These are phyloP conservation scores for Backusella morwellensis DNA, from an alignment of 192 early-diverging fungal species.

Conservation along the genomic window DNA sequence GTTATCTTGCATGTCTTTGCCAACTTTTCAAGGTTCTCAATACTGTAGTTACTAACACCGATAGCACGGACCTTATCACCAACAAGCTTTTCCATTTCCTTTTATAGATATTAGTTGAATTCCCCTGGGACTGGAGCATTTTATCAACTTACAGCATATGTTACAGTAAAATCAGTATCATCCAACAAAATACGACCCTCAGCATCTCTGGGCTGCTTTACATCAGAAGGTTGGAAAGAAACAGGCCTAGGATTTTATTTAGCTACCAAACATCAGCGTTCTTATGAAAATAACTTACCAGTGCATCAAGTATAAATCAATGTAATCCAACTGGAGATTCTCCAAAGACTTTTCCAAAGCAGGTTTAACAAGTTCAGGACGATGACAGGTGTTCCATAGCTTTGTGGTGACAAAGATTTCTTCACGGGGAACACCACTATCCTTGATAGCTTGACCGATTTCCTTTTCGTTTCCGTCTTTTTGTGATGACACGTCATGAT, in stretches of 20 bases:
- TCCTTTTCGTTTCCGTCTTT: conserved; percentile 74
- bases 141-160: conserved; percentile 40
- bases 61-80: conserved; percentile 49
- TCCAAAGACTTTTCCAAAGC: conserved; percentile 64
- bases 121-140: conserved; percentile 31
- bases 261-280: not conserved
- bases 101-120: conserved; percentile 20
- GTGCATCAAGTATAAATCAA: conserved; percentile 73
- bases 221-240: conserved; percentile 19
- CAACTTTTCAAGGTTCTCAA: conserved; percentile 26
- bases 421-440: conserved; percentile 59
- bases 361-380: conserved; percentile 57
- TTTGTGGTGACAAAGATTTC: conserved; percentile 80
- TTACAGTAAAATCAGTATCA: conserved; percentile 43
- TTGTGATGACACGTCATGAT: not conserved
- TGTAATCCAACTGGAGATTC: conserved; percentile 72
- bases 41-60: conserved; percentile 63
- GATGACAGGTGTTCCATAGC: conserved; percentile 52
- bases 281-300: conserved; percentile 15
- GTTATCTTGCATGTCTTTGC: conserved; percentile 14
- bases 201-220: conserved; percentile 8
- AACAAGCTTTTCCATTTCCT: conserved; percentile 31
- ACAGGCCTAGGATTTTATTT: conserved; percentile 14
- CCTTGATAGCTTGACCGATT: conserved; percentile 68
- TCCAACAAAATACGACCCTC: conserved; percentile 30